These are phyloP conservation scores for Trifolium repens DNA, from an alignment of 306 rosid species.

Conservation along the genomic window DNA sequence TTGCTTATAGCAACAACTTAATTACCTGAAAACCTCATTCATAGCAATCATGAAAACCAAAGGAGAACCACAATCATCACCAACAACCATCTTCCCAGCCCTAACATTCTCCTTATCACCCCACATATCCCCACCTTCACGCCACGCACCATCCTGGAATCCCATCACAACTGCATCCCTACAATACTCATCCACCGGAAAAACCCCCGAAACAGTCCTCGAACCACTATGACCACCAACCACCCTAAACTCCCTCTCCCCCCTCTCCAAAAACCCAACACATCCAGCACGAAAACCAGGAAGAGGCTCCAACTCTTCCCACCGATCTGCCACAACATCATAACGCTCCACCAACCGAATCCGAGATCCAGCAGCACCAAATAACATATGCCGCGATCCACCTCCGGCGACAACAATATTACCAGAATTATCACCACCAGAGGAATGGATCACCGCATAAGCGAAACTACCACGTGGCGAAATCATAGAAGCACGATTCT, in stretches of 20 bases:
- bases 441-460: constrained; percentile 48
- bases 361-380: constrained; percentile 74
- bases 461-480: constrained; percentile 92
- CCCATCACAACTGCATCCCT: constrained; percentile 74
- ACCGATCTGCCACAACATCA: constrained; percentile 60
- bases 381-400: constrained; percentile 75
- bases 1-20: background rate
- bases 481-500: constrained; percentile 63
- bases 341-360: constrained; percentile 74
- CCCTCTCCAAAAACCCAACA: constrained; percentile 71
- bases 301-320: constrained; percentile 73
- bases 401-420: constrained; percentile 83
- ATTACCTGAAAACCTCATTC: constrained; percentile 73
- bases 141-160: constrained; percentile 64
- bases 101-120: constrained; percentile 59
- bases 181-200: constrained; percentile 81
- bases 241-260: constrained; percentile 75
- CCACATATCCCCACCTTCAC: constrained; percentile 81
- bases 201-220: constrained; percentile 76
- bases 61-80: constrained; percentile 52
- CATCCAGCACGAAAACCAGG: constrained; percentile 85
- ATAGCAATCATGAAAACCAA: constrained; percentile 79
- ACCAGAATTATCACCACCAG: background rate
- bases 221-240: constrained; percentile 87
- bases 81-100: constrained; percentile 74